Evolutionary conservation across 2,329 filamentous ascomycete species (phyloP), one percentile per base, ranked within the genome.

Genomic region (Neofusicoccum cordaticola): DNA sequence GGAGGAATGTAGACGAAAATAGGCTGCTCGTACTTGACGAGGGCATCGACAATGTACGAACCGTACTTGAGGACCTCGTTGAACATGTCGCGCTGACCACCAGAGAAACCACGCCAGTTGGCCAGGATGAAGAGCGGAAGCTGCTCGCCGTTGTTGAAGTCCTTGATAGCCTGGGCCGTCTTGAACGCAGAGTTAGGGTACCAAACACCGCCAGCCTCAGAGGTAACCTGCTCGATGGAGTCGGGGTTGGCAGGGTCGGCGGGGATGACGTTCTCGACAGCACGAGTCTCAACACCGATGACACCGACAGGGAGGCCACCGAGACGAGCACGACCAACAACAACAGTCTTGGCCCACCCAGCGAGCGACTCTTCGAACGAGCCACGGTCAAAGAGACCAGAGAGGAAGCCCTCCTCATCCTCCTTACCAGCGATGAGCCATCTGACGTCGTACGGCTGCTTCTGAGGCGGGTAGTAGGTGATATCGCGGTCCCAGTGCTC

Each of bases 71-170:
- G 88, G 15, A 99, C 95, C 82, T 99, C 95, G 83, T 98, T 97
- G 88, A 96, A 99, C 95, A 99, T 99, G 81, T 99, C 95, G 71
- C 94, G 92, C 82, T 99, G 95, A 69, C 95, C 95, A 84, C 95
- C 95, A 71, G 95, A 99, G 92, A 99, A 99, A 84, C 95, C 95
- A 88, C 95, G 90, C 95, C 95, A 99, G 86, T 99, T 99, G 81
- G 95, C 95, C 69, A 99, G 88, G 77, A 99, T 99, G 93, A 99
- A 98, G 70, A 99, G 84, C 65, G 95, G 95, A 75, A 99, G 85
- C 83, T 99, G 95, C 82, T 99, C 95, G 77, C 95, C 95, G 70
- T 96, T 88, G 87, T 99, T 99, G 87, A 99, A 99, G 84, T 99
- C 95, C 74, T 90, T 93, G 82, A 99, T 96, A 64, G 95, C 95